phyloP scores from a whole-genome alignment of 177 flowering plant genomes.

The Vitis hybrid region DNA sequence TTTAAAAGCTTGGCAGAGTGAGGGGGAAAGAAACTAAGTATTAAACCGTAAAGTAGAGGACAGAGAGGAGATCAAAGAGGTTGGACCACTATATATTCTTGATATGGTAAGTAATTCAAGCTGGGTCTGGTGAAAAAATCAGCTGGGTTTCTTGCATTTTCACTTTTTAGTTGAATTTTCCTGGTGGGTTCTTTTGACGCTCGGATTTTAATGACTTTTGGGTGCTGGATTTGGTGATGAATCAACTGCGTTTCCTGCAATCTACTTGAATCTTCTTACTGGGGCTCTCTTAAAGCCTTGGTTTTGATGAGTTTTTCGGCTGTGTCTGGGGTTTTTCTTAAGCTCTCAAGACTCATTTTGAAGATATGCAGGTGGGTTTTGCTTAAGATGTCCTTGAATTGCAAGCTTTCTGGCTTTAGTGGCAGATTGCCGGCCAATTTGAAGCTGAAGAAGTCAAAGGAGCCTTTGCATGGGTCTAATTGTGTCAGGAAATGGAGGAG shows the following conservation, averaged over 20 bases:
- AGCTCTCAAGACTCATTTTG: slow-evolving; percentile 39
- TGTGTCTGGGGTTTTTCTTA: slow-evolving; percentile 34
- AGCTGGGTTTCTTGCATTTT: slow-evolving; percentile 8
- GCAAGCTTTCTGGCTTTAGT: slow-evolving; percentile 38
- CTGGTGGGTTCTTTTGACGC: slow-evolving; percentile 1
- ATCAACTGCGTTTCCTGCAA: slow-evolving; percentile 3
- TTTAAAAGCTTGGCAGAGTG: slow-evolving; percentile 10
- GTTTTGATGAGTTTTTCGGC: slow-evolving; percentile 45
- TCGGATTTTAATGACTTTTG: slow-evolving; percentile 7
- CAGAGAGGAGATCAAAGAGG: slow-evolving; percentile 6
- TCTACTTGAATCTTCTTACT: slow-evolving; percentile 7
- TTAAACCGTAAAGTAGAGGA: not conserved
- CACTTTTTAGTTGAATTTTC: not conserved
- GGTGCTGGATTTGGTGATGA: not conserved
- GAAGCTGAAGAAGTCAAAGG: slow-evolving; percentile 41
- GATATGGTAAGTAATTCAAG: slow-evolving; percentile 4
- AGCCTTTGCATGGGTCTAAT: slow-evolving; percentile 24
- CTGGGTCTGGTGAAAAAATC: slow-evolving; percentile 5
- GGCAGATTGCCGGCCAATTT: slow-evolving; percentile 26
- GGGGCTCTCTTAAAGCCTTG: slow-evolving; percentile 11
- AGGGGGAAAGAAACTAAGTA: slow-evolving; percentile 7
- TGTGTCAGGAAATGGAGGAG: slow-evolving; percentile 42
- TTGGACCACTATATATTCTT: slow-evolving; percentile 20
- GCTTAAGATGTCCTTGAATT: slow-evolving; percentile 56
- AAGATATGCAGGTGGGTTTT: slow-evolving; percentile 52